Evolutionary conservation across 176 grass and related monocot genomes (phyloP), one percentile per base, ranked within the genome.

Genomic region (Raddia distichophylla): DNA sequence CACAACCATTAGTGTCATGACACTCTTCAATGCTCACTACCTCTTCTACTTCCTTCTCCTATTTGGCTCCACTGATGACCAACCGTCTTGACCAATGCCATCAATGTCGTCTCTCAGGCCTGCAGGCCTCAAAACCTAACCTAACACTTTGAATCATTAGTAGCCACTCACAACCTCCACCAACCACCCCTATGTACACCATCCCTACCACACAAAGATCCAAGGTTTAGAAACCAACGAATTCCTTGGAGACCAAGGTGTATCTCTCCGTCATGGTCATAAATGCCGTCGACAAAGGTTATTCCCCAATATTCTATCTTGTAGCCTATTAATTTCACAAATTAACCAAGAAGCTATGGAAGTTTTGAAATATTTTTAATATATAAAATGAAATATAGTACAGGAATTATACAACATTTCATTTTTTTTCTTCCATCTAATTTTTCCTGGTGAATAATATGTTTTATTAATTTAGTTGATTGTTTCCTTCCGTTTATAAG

Each of bases 261-360:
- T 61, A 32, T 61, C 4, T 61, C 9, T 61, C 8, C 7, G 1
- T 4, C 10, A 5, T 9, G 4, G 0, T 32, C 10, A 27, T 20
- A 2, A 0, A 61, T 0, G 1, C 10, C 10, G 9, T 1, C 2
- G 0, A 61, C 11, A 18, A 18, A 8, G 27, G 27, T 10, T 0
- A 18, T 13, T 61, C 10, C 20, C 59, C 1, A 61, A 22, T 61
- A 61, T 61, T 61, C 59, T 27, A 20, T 61, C 27, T 61, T 61
- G 8, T 22, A 11, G 27, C 20, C 19, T 61, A 61, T 11, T 27
- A 20, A 27, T 12, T 27, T 6, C 3, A 61, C 19, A 61, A 4
- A 61, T 61, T 27, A 27, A 61, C 22, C 22, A 3, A 60, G 3
- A 12, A 61, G 12, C 10, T 61, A 61, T 32, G n/a, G 59, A 20